These are phyloP conservation scores for Candida sphagnicola DNA, from an alignment of 805 yeast genomes.

Conservation along the genomic window DNA sequence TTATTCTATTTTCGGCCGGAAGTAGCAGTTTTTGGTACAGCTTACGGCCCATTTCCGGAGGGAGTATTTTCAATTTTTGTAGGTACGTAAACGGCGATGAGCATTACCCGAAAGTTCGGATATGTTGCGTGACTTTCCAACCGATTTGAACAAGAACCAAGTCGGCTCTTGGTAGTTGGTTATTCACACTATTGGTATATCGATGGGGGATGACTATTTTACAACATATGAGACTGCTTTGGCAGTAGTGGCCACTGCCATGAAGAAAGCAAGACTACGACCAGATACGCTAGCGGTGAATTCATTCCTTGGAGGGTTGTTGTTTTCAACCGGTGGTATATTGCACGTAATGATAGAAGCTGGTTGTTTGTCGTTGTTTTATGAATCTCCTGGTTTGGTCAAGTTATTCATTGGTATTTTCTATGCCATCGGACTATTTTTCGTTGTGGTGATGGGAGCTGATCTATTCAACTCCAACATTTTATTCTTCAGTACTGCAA, in stretches of 20 bases:
- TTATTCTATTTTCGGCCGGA: too few relatives aligned
- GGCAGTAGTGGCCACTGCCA: slow-evolving; percentile 80
- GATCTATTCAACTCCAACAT: slow-evolving; percentile 76
- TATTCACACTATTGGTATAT: too few relatives aligned
- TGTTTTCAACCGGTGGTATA: slow-evolving; percentile 74
- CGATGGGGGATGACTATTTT: slow-evolving; percentile 44
- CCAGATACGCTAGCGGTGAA: slow-evolving; percentile 57
- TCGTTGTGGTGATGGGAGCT: slow-evolving; percentile 70
- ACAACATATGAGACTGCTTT: slow-evolving; percentile 80
- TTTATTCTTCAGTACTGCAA: slow-evolving; percentile 64
- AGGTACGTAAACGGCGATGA: too few relatives aligned
- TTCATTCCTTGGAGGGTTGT: slow-evolving; percentile 64
- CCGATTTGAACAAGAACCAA: neutral
- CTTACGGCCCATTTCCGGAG: too few relatives aligned
- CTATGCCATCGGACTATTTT: slow-evolving; percentile 71
- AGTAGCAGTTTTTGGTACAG: too few relatives aligned
- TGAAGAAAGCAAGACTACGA: slow-evolving; percentile 74
- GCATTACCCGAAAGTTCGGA: too few relatives aligned
- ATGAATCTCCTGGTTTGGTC: slow-evolving; percentile 48
- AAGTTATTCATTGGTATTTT: slow-evolving; percentile 55
- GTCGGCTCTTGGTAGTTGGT: too few relatives aligned
- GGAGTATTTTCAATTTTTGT: too few relatives aligned
- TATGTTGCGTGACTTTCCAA: too few relatives aligned
- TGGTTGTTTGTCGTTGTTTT: slow-evolving; percentile 40
- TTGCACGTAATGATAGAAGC: slow-evolving; percentile 54